Evolutionary conservation across 306 rosid genomes (phyloP).

Genomic region (Alnus glutinosa): DNA sequence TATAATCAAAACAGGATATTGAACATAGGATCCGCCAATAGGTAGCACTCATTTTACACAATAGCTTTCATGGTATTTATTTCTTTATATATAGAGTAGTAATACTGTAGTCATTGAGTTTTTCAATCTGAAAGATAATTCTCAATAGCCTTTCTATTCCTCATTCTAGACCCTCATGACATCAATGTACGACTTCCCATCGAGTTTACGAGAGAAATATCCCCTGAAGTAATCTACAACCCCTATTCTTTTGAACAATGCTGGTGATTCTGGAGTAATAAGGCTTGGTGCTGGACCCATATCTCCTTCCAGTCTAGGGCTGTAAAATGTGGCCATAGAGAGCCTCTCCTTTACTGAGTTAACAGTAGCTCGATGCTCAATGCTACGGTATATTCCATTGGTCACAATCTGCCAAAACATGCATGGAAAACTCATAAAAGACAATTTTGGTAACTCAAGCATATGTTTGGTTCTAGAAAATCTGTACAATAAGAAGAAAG

Average conservation of each 20-base stretch:
- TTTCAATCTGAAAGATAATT: too few relatives aligned
- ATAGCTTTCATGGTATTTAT: too few relatives aligned
- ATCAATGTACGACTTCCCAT: constrained; percentile 4
- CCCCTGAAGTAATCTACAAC: constrained; percentile 28
- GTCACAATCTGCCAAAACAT: constrained; percentile 24
- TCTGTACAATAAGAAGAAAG: too few relatives aligned
- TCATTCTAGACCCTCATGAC: neutral
- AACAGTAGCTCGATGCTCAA: constrained; percentile 34
- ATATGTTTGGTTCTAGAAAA: too few relatives aligned
- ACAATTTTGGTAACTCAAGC: too few relatives aligned
- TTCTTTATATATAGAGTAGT: too few relatives aligned
- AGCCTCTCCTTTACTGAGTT: constrained; percentile 35
- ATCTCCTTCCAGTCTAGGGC: constrained; percentile 24
- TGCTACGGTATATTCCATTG: constrained; percentile 29
- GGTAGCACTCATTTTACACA: too few relatives aligned
- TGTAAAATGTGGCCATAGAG: constrained; percentile 37
- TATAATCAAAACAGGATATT: too few relatives aligned
- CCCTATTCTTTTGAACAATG: constrained; percentile 32
- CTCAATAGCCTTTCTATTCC: neutral
- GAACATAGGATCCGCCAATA: too few relatives aligned
- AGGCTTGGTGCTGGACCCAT: constrained; percentile 43
- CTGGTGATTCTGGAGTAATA: constrained; percentile 19
- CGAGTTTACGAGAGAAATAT: neutral
- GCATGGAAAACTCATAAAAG: neutral
- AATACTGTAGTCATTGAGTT: too few relatives aligned